Evolutionary conservation across 495 filamentous ascomycete species (phyloP), one percentile per base, ranked within the genome.

Genomic region (Hyaloscypha bicolor): DNA sequence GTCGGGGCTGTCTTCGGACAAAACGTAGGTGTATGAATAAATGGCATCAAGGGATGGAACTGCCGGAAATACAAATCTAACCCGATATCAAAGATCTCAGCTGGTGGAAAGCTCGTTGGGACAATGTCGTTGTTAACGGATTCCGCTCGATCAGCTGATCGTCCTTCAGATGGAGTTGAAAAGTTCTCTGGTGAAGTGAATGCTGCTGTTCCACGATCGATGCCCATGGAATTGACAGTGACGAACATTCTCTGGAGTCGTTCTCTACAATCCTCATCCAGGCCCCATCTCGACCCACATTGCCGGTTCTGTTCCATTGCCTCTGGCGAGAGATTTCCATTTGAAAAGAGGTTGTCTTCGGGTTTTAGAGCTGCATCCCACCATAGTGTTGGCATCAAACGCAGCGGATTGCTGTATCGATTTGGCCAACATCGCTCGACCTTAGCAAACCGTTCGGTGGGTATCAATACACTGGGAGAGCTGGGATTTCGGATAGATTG

Each of bases 21-120:
- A 65, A 84, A 85, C 1, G 82, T 82, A 6, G 83, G 81, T 6
- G 80, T 72, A 69, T 85, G 83, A 8, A 85, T 77, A 69, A 83
- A 82, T 1, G 81, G 82, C n/a, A 84, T 74, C 16, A 83, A 75
- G 5, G 81, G 80, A 64, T 84, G 80, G 62, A 83, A 84, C 9
- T 79, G 79, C 53, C 80, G 79, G 63, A 85, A 82, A 64, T 79
- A 85, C 21, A 83, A 71, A 59, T 85, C 83, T n/a, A 85, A 74
- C n/a, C 81, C 81, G 76, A 83, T 83, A 68, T 85, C 82, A n/a
- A 85, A 71, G n/a, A 83, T 78, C 64, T 84, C 82, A 9, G 81
- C 79, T 8, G 81, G 81, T 58, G 83, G 83, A 45, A 84, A 85
- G 25, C 70, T 76, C 12, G 63, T 76, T 66, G 12, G 29, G 8